Base-by-base conservation (phyloP, 2,329 filamentous ascomycete genomes). In the Cladosporium sphaerospermum region DNA sequence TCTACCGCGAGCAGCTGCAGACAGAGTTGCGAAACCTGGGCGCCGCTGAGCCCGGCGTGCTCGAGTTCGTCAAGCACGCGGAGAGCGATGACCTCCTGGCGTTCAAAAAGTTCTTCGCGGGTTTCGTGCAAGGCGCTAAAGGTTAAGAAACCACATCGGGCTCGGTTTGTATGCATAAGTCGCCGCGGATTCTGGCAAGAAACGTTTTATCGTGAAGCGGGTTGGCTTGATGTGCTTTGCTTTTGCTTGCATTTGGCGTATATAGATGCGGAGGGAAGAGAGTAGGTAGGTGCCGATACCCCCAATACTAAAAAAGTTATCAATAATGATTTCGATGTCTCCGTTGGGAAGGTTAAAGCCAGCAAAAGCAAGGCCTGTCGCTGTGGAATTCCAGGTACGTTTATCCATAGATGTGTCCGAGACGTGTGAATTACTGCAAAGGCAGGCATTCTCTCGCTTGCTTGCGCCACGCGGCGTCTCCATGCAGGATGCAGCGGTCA, bases 1-100 rank as follows among this genome's bases (percentile, higher is more conserved):
- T 82, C 53, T 97, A 96, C 67, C 78, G 92, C 19, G 78, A 81
- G 56, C 80, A 87, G 62, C 70, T 92, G 44, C 82, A 75, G 13
- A 74, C 75, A 2, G 78, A 90, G 54, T 81, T 91, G 60, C 77
- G 82, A 0, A 78, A 75, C 43, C 74, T 89, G 59, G 85, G 85
- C 0, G 77, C 85, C 19, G 78, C 82, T 52, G 82, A 80, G 58
- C 85, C 84, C 61, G 73, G 73, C 0, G 82, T 88, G 54, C 77
- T 83, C 14, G 75, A 77, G 40, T 91, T 88, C 62, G 71, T 91
- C 43, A 75, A 79, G 58, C 74, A 72, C 9, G 73, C 86, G 52
- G 40, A 69, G 62, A 64, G 62, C 54, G 48, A 51, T 8, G 73
- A 74, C 52, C 64, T 70, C 47, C 67, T 71, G 52, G 69, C 67